Evolutionary conservation across 352 stramenopile species (phyloP), one percentile per base, ranked within the genome.

Genomic region (Pythium sp.): DNA sequence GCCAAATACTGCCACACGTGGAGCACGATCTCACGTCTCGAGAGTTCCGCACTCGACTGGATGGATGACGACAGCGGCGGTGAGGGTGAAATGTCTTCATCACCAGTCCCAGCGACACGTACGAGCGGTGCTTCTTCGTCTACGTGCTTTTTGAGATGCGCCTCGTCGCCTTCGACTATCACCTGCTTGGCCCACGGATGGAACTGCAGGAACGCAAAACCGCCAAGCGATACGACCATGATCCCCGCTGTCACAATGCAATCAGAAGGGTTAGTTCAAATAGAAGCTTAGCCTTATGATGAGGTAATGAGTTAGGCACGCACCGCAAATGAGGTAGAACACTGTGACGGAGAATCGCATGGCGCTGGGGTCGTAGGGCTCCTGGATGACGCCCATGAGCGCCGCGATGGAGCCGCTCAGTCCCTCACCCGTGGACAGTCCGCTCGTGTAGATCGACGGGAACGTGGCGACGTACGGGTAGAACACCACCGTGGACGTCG

Each of bases 381-480:
- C 72, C 60, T 92, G 84, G 2, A 87, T 66, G 43, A 92, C 65
- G 20, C 82, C 84, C 20, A 92, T 54, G 18, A 92, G 64, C 3
- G 79, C 84, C 1, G 79, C 82, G 5, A 90, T 68, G 1, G 82
- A 87, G 14, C 84, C 84, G 62, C 84, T 92, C 18, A 92, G 72
- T 0, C 82, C 82, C 61, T 91, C 84, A 12, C 84, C 84, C 2
- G 84, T 92, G 0, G 82, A 81, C 58, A 91, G 47, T 0, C 77
- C 82, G 53, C 75, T 92, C 58, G 84, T 92, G 68, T 81, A 92
- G 34, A 91, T 55, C 7, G 82, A 74, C 11, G 82, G 79, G 63
- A 86, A 92, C 24, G 65, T 83, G 2, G 82, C 73, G 58, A 92
- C 84, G 69, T 81, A 92, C 60, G 84, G 82, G 56, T 92, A 92